Percentiles rank a stretch among this genome's conserved stretches.
phyloP scores from a whole-genome alignment of 768 basidiomycete species.

The Hemileccinum rubropunctum region DNA sequence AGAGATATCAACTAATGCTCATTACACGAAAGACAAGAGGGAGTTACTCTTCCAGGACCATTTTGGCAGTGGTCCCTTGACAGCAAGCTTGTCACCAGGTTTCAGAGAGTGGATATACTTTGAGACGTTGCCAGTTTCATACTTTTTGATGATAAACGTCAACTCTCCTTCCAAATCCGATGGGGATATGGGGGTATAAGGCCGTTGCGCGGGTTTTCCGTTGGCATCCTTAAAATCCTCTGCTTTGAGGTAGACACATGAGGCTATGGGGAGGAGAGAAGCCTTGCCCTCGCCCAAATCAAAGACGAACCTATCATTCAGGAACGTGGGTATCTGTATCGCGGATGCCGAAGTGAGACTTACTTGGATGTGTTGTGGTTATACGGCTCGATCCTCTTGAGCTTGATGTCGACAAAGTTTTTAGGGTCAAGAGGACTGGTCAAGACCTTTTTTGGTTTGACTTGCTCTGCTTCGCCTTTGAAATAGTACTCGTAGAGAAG shows the following conservation, averaged over 20 bases:
- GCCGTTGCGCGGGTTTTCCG: slow-evolving; percentile 84
- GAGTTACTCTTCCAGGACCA: slow-evolving; percentile 75
- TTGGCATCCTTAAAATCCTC: slow-evolving; percentile 70
- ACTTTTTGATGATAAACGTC: slow-evolving; percentile 80
- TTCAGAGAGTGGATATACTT: slow-evolving; percentile 79
- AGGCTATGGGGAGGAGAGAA: slow-evolving; percentile 75
- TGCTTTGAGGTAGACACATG: slow-evolving; percentile 75
- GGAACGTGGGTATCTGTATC: background rate
- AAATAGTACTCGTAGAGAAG: slow-evolving; percentile 53
- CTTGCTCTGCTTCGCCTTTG: slow-evolving; percentile 26
- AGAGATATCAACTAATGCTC: slow-evolving; percentile 1
- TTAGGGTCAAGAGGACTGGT: slow-evolving; percentile 74
- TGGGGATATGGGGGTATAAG: slow-evolving; percentile 90
- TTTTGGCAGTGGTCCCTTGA: slow-evolving; percentile 93
- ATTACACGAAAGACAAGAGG: background rate
- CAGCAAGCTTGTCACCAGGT: slow-evolving; percentile 75
- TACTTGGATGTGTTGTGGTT: slow-evolving; percentile 92
- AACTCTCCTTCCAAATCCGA: slow-evolving; percentile 75
- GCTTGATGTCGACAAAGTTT: slow-evolving; percentile 75
- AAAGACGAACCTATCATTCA: slow-evolving; percentile 62
- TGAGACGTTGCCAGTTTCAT: slow-evolving; percentile 79
- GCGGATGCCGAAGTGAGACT: slow-evolving; percentile 15
- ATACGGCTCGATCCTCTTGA: slow-evolving; percentile 79
- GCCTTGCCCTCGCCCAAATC: slow-evolving; percentile 76
- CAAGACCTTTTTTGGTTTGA: slow-evolving; percentile 40